These are phyloP conservation scores for Hypoxylon sp. DNA, from an alignment of 2,329 filamentous ascomycete species.

Conservation along the genomic window DNA sequence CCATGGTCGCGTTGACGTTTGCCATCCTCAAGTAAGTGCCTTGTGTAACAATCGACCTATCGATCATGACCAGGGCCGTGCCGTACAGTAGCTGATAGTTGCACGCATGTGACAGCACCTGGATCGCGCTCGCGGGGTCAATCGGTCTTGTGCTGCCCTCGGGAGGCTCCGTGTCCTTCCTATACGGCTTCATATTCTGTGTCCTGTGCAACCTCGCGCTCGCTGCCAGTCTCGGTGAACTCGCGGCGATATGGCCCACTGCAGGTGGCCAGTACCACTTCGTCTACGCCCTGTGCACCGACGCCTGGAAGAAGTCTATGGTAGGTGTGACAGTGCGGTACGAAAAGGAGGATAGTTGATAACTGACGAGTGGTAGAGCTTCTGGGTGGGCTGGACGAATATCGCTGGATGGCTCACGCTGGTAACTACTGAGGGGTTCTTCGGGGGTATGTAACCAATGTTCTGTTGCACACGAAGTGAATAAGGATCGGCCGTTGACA, in stretches of 20 bases:
- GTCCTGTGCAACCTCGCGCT: slow-evolving; percentile 59
- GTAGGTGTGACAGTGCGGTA: slow-evolving; percentile 38
- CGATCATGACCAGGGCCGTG: not conserved
- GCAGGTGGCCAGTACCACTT: slow-evolving; percentile 62
- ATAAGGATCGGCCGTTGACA: slow-evolving; percentile 7
- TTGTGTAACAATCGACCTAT: not conserved
- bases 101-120: slow-evolving; percentile 46
- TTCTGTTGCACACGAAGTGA: not conserved
- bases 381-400: slow-evolving; percentile 59
- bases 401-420: slow-evolving; percentile 61
- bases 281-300: slow-evolving; percentile 55
- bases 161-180: slow-evolving; percentile 56
- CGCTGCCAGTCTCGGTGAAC: slow-evolving; percentile 57
- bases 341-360: not conserved
- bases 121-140: slow-evolving; percentile 57
- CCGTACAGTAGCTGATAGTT: slow-evolving; percentile 18
- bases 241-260: slow-evolving; percentile 60
- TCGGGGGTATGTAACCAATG: slow-evolving; percentile 50
- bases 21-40: slow-evolving; percentile 57
- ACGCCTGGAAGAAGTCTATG: slow-evolving; percentile 54
- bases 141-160: slow-evolving; percentile 57
- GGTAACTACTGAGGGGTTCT: slow-evolving; percentile 58
- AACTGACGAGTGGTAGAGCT: slow-evolving; percentile 50
- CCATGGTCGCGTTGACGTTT: slow-evolving; percentile 59
- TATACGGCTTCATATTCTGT: slow-evolving; percentile 61